phyloP scores from a whole-genome alignment of 768 basidiomycete genomes.

The Coprinopsis strossmayeri region DNA sequence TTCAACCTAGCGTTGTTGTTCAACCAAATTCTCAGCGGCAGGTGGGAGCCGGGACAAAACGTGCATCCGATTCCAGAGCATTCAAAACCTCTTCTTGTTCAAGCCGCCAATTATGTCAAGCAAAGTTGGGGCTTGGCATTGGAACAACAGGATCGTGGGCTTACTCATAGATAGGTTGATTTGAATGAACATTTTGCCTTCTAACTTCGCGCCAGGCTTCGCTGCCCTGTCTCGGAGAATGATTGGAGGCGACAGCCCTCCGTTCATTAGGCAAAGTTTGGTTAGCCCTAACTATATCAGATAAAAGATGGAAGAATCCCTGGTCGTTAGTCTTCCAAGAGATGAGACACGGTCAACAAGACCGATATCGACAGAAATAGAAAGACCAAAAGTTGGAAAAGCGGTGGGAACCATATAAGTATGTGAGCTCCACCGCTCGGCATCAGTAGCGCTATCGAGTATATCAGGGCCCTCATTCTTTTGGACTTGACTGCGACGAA shows the following conservation, averaged over 20 bases:
- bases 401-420: no score
- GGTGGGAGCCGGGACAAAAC: not conserved
- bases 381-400: not conserved
- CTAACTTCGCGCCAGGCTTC: not conserved
- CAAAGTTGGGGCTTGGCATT: not conserved
- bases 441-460: no score
- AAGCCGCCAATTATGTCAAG: not conserved
- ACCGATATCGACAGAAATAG: not conserved
- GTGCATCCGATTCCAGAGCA: not conserved
- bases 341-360: not conserved
- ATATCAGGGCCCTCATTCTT: no score
- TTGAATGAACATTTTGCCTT: not conserved
- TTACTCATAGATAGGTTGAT: constrained; percentile 1
- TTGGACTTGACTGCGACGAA: no score
- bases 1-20: no score
- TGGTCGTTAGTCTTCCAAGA: not conserved
- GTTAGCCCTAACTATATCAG: not conserved
- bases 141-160: not conserved
- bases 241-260: not conserved
- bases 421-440: no score
- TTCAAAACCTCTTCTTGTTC: not conserved
- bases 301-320: not conserved
- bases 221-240: not conserved
- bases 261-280: not conserved
- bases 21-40: not conserved